Conservation (phyloP, 1,139 yeast genomes). For the Debaryomyces udenii region DNA sequence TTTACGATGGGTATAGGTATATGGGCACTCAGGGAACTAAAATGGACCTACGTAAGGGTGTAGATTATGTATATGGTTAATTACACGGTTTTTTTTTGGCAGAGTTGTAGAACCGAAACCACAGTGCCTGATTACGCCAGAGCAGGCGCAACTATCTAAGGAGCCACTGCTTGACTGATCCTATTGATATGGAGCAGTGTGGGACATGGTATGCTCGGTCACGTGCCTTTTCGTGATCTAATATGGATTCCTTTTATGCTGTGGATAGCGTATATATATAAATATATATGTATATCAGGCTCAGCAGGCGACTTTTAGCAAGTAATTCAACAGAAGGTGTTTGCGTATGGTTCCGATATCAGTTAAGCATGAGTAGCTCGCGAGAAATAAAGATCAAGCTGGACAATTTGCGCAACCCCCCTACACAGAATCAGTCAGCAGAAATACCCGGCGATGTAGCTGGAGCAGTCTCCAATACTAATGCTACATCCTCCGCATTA, state of each 20-base stretch:
- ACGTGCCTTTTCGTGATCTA: constrained; percentile 7
- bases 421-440: background rate
- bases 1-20: background rate
- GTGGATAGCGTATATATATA: constrained; percentile 5
- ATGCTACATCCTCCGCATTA: constrained; percentile 61
- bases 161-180: no score
- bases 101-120: no score
- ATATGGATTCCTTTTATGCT: background rate
- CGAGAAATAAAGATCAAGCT: background rate
- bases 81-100: no score
- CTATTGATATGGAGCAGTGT: no score
- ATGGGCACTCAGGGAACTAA: no score
- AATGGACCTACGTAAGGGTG: no score
- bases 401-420: constrained; percentile 1
- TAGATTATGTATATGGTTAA: no score
- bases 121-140: no score
- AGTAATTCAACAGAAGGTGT: no score
- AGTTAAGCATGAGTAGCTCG: background rate
- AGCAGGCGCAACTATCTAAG: no score
- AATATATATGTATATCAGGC: background rate
- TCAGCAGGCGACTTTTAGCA: background rate
- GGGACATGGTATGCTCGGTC: background rate
- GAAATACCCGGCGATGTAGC: background rate
- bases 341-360: no score
- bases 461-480: background rate